Percentiles rank a stretch among this genome's conserved stretches.
phyloP scores from a whole-genome alignment of 306 rosid genomes.

The Cicer cuneatum region DNA sequence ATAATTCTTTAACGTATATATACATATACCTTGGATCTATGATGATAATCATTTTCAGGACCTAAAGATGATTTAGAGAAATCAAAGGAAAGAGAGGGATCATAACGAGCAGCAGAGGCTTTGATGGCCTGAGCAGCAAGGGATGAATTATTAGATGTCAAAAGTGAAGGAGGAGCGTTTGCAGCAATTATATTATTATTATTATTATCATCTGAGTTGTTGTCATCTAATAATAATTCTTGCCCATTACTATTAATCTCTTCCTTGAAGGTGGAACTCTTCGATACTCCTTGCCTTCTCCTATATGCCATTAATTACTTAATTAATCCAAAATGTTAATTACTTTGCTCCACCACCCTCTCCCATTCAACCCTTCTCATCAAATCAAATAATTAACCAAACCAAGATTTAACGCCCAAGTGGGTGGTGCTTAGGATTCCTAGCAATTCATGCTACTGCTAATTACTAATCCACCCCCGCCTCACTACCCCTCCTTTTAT shows the following conservation, averaged over 20 bases:
- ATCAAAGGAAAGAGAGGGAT: slow-evolving; percentile 58
- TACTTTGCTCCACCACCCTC: slow-evolving; percentile 18
- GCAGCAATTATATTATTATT: background rate
- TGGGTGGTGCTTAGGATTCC: slow-evolving; percentile 46
- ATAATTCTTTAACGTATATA: background rate
- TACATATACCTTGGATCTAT: slow-evolving; percentile 61
- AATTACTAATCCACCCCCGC: slow-evolving; percentile 16
- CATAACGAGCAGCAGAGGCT: slow-evolving; percentile 65
- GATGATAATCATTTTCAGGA: slow-evolving; percentile 50
- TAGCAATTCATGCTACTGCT: slow-evolving; percentile 32
- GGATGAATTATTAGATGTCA: slow-evolving; percentile 51
- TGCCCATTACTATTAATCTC: slow-evolving; percentile 49
- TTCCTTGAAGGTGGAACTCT: slow-evolving; percentile 81
- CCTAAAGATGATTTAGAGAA: slow-evolving; percentile 19
- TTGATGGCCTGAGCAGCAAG: slow-evolving; percentile 86
- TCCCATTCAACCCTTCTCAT: slow-evolving; percentile 26
- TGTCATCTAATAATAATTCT: background rate
- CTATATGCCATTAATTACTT: slow-evolving; percentile 80
- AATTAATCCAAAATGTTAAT: background rate
- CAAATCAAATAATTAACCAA: background rate
- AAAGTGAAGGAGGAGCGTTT: background rate
- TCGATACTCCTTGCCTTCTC: slow-evolving; percentile 72
- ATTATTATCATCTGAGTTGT: background rate
- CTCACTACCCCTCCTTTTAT: background rate
- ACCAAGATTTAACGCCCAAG: slow-evolving; percentile 26